phyloP scores from a whole-genome alignment of 169 alveolate species.

The Toxoplasma gondii region DNA sequence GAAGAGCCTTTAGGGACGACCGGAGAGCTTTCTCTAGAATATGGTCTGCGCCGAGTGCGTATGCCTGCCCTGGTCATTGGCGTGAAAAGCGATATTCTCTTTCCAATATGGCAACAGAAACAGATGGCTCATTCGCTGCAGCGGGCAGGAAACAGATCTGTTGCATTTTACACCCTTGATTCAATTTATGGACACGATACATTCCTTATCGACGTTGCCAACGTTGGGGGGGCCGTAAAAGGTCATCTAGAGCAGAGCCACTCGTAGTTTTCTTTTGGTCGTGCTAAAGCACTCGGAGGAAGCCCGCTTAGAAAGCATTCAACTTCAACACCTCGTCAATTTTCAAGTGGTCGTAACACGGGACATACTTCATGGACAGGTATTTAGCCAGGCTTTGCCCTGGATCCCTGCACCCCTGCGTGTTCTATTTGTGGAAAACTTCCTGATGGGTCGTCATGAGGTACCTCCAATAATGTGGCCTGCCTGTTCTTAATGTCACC shows the following conservation, averaged over 20 bases:
- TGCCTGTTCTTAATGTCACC: too few species aligned
- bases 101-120: constrained; percentile 61
- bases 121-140: constrained; percentile 34
- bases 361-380: too few species aligned
- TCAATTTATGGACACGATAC: constrained; percentile 67
- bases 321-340: too few species aligned
- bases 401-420: too few species aligned
- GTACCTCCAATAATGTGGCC: too few species aligned
- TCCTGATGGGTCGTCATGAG: too few species aligned
- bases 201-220: constrained; percentile 61
- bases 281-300: too few species aligned
- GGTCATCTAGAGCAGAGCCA: constrained; percentile 60
- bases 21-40: constrained; percentile 20
- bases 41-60: constrained; percentile 39
- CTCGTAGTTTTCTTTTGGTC: not conserved
- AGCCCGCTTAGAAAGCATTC: too few species aligned
- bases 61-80: constrained; percentile 64
- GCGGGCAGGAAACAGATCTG: constrained; percentile 46
- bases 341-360: too few species aligned
- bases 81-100: constrained; percentile 55
- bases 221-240: constrained; percentile 58
- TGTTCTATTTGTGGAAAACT: too few species aligned
- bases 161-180: constrained; percentile 53
- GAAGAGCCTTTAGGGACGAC: not conserved
- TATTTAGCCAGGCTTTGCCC: too few species aligned